Base-by-base conservation (phyloP, 2,329 filamentous ascomycete genomes). In the Neofusicoccum cordaticola region DNA sequence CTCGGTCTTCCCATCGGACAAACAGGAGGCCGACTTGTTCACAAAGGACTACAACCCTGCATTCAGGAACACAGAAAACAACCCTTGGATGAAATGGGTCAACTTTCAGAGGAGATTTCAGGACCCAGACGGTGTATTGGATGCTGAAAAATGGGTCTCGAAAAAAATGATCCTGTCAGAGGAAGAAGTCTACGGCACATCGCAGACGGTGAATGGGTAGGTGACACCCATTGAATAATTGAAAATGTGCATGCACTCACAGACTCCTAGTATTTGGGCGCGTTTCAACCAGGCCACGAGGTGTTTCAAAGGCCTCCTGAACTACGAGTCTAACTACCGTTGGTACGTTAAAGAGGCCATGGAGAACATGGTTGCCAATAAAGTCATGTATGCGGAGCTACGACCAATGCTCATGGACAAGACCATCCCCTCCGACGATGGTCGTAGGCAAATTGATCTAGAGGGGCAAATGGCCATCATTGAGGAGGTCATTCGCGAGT, bases 231-330 rank as follows among this genome's bases (percentile, higher is more conserved):
- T 27, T 31, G 7, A n/a, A n/a, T 13, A 41, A 6, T 12, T 6
- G 27, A 2, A 52, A 19, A 12, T 13, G 22, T 19, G 13, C 15
- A 41, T 7, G 5, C 4, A 22, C 48, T 66, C 11, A 65, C 50
- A 57, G 8, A 45, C 50, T 47, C 2, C 13, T 66, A 83, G 83
- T 3, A 79, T 82, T 5, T 85, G 83, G 83, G 82, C 83, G 5
- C 80, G 79, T n/a, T 93, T 92, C 74, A 90, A 90, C 68, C 83
- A 84, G 56, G 83, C 88, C 3, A 91, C 89, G 3, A 83, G 87
- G 57, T 88, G 89, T 79, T 90, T 91, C 83, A 91, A 91, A 71
- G 89, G 89, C 0, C 79, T 91, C 0, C 84, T 90, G 70, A 89
- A 88, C 71, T 90, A 90, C 69, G 83, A 86, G 71, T 81, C 79